Base-by-base conservation (phyloP, 768 basidiomycete genomes). In the Hericium coralloides region DNA sequence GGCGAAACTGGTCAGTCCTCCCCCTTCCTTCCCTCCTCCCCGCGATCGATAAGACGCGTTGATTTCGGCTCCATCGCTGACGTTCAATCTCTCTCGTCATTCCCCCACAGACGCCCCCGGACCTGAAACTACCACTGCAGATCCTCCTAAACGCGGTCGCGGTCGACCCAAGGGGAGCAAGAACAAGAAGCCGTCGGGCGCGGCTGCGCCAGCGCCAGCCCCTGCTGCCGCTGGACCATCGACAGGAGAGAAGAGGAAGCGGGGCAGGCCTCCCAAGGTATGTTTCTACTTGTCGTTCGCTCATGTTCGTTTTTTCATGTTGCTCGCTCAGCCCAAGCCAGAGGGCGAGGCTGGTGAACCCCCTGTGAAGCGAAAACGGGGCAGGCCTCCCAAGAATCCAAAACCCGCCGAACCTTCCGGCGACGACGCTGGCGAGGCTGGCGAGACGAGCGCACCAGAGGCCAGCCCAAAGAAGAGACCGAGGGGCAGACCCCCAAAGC, bases 121-220 rank as follows among this genome's bases (percentile, higher is more conserved):
- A 71, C 15, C 38, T 38, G 39, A 41, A 75, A 56, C 68, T 74
- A 59, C 67, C 54, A 63, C 61, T 38, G 65, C 71, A 58, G 53
- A 72, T 48, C 76, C 80, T 43, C 64, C 67, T 59, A 94, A 92
- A 75, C 84, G 92, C 65, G 84, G 89, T 66, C 81, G 93, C 49
- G 93, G 93, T 55, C 83, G 93, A 62, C 93, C 93, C 59, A 91
- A 86, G 70, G 92, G 92, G 64, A 90, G 88, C 72, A 94, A 89
- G 75, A 83, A 83, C 72, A 83, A 81, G 75, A 80, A 78, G 66
- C 69, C 67, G 62, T 66, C 68, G 67, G 72, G 66, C 58, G 61
- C 70, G 55, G 58, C 68, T 14, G 62, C 69, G 31, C 63, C 67
- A 1, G 65, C 68, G 12, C 39, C 70, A 15, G 60, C 71, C 17